Conservation (phyloP, 495 filamentous ascomycete species). For the Recurvomyces mirabilis region DNA sequence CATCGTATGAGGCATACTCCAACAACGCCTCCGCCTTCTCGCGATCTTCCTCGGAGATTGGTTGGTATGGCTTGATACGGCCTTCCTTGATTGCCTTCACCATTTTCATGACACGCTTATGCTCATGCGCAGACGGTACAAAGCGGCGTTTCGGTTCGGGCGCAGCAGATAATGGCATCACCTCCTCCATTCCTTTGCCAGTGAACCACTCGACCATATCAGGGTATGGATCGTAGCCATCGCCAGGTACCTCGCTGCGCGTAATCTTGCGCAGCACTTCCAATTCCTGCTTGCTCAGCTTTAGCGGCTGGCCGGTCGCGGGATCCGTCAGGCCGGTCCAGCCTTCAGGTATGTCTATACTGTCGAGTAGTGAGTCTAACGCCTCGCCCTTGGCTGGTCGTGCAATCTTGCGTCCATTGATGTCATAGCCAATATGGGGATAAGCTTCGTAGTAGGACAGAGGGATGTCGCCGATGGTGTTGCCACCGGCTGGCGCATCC, state of each 20-base stretch:
- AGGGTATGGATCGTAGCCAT: slow-evolving; percentile 84
- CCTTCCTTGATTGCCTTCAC: slow-evolving; percentile 92
- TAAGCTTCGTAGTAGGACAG: slow-evolving; percentile 92
- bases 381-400: slow-evolving; percentile 90
- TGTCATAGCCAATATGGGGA: slow-evolving; percentile 96
- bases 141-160: slow-evolving; percentile 95
- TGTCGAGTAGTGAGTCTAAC: slow-evolving; percentile 84
- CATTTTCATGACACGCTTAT: slow-evolving; percentile 95
- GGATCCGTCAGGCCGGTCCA: slow-evolving; percentile 96
- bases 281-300: slow-evolving; percentile 78
- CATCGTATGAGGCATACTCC: slow-evolving; percentile 61
- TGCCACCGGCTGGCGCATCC: slow-evolving; percentile 63
- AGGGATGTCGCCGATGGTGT: slow-evolving; percentile 93
- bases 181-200: slow-evolving; percentile 57
- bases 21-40: slow-evolving; percentile 46
- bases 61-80: slow-evolving; percentile 81
- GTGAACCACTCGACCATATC: slow-evolving; percentile 88
- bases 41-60: slow-evolving; percentile 51
- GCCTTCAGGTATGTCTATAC: slow-evolving; percentile 94
- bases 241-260: slow-evolving; percentile 76
- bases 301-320: slow-evolving; percentile 78
- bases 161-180: slow-evolving; percentile 87
- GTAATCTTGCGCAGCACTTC: slow-evolving; percentile 81
- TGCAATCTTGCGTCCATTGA: slow-evolving; percentile 96
- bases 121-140: slow-evolving; percentile 94